phyloP scores from a whole-genome alignment of 257 asterid genomes.

The Solanum chmielewskii region DNA sequence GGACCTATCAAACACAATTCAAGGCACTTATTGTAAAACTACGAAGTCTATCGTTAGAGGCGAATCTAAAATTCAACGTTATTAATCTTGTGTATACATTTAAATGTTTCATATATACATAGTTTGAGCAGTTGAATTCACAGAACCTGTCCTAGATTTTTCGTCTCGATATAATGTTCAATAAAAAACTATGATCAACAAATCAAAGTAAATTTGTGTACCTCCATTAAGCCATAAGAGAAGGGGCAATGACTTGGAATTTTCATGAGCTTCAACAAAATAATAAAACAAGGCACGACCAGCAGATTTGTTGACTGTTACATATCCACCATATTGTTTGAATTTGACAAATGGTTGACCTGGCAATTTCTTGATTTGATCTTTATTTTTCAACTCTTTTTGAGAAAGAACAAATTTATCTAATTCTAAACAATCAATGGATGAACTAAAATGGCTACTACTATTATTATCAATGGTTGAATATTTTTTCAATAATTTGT shows the following conservation, averaged over 20 bases:
- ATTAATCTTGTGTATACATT: not conserved
- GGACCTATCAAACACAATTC: conserved; percentile 6
- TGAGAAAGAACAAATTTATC: conserved; percentile 4
- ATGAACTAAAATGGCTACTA: not conserved
- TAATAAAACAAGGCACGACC: conserved; percentile 44
- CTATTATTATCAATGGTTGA: not conserved
- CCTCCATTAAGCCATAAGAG: conserved; percentile 55
- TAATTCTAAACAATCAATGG: not conserved
- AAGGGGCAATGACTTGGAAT: conserved; percentile 25
- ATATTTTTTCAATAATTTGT: not conserved
- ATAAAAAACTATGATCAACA: not conserved
- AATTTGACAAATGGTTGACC: conserved; percentile 44
- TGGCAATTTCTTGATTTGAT: conserved; percentile 24
- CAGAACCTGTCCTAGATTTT: not conserved
- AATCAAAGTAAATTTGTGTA: not conserved
- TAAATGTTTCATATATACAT: not conserved
- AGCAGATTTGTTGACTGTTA: conserved; percentile 23
- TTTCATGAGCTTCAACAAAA: conserved; percentile 23
- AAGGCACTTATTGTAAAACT: too few species aligned
- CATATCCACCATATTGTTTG: conserved; percentile 44
- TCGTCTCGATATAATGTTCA: not conserved
- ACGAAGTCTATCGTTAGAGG: not conserved
- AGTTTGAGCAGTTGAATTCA: not conserved
- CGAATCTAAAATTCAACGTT: not conserved
- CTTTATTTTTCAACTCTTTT: conserved; percentile 24